Evolutionary conservation across 2,329 filamentous ascomycete species (phyloP), one percentile per base, ranked within the genome.

Genomic region (Volutella citrinella): DNA sequence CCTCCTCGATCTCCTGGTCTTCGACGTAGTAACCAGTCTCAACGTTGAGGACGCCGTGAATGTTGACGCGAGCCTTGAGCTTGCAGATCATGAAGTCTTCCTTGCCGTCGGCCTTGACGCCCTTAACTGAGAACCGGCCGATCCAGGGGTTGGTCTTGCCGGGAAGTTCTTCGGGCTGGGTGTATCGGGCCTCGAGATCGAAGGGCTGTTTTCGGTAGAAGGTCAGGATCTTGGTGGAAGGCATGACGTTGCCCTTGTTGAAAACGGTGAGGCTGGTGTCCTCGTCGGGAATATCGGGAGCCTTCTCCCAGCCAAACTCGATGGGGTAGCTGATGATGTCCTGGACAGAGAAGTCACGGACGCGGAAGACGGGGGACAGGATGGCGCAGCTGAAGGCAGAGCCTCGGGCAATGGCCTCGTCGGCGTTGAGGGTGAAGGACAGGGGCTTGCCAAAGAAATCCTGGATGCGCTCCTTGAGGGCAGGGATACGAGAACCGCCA

Each of bases 21-120:
- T 98, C 93, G 34, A 98, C 93, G 56, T 88, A 97, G 74, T 98
- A 98, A 42, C 90, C 93, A 45, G 82, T 90, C 72, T 98, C 93
- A 22, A 98, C 85, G 60, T 97, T 97, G 49, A 98, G 74, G 40
- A 98, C 80, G 64, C 93, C 93, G 70, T 97, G 90, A 46, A 97
- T 79, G 70, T 98, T 98, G 36, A 98, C 79, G 46, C 93, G 83
- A 29, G 93, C 91, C 79, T 97, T 97, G 44, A 98, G 82, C 74
- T 98, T 98, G 84, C 93, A 98, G 57, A 97, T 94, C 91, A 98
- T 97, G 66, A 97, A 98, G 62, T 97, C 93, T 41, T 94, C 87
- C 61, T 93, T 90, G 49, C 82, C 78, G 59, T 95, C 88, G 24
- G 88, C 84, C 77, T 96, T 90, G 59, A 98, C 91, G 27, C 86